phyloP scores from a whole-genome alignment of 2,329 filamentous ascomycete genomes.

The Alternaria triticina region DNA sequence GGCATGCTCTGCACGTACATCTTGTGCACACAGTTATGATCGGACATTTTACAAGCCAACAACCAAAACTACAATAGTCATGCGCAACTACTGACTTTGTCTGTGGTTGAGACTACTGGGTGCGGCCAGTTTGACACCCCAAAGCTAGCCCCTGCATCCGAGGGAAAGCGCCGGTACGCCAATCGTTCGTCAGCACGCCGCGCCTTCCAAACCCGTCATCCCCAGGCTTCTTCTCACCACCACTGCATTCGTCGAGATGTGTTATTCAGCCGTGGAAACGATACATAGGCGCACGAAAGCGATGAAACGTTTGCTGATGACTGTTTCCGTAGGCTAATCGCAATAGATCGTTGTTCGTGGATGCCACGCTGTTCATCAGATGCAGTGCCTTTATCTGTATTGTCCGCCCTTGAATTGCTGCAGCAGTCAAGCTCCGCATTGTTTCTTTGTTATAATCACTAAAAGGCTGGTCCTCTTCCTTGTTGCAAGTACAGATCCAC shows the following conservation, averaged over 20 bases:
- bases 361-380: background rate
- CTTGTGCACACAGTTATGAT: background rate
- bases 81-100: background rate
- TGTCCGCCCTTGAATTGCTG: background rate
- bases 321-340: background rate
- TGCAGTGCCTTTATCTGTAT: constrained; percentile 1
- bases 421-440: background rate
- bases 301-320: background rate
- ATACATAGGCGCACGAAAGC: background rate
- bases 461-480: background rate
- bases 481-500: background rate
- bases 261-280: background rate
- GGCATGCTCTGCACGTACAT: background rate
- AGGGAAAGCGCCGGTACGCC: constrained; percentile 1
- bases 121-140: background rate
- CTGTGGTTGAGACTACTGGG: background rate
- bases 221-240: background rate
- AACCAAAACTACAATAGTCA: background rate
- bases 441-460: background rate
- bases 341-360: background rate
- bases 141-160: background rate
- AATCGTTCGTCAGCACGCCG: constrained; percentile 2
- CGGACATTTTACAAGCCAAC: background rate
- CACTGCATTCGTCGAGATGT: constrained; percentile 1
- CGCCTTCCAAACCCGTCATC: constrained; percentile 1